Evolutionary conservation across 2,329 filamentous ascomycete species (phyloP).

Genomic region (Talaromyces amestolkiae): DNA sequence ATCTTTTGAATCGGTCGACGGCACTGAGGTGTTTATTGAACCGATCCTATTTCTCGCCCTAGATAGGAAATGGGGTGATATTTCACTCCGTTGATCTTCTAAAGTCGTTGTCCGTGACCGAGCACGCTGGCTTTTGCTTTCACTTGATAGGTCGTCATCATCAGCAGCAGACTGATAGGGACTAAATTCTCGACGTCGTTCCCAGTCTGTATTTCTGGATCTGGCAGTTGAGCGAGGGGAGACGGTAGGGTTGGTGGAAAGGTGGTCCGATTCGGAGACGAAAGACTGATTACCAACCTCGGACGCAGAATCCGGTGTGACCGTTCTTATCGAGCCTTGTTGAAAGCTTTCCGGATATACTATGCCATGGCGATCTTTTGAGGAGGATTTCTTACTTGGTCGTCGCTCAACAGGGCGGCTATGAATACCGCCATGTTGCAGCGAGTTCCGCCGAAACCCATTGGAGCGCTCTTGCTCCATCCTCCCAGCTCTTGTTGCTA

Average conservation of each 20-base stretch:
- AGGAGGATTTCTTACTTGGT: conserved; percentile 49
- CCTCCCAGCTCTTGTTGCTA: conserved; percentile 7
- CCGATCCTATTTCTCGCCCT: conserved; percentile 39
- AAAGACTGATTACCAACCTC: conserved; percentile 39
- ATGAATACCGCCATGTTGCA: conserved; percentile 38
- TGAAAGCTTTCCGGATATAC: conserved; percentile 47
- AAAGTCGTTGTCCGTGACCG: conserved; percentile 43
- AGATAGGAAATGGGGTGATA: conserved; percentile 33
- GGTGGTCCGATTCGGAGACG: conserved; percentile 37
- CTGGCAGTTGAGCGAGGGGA: conserved; percentile 39
- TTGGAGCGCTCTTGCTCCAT: conserved; percentile 45
- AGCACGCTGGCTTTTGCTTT: conserved; percentile 36
- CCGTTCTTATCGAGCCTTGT: conserved; percentile 45
- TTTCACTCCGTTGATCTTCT: conserved; percentile 42
- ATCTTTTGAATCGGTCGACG: conserved; percentile 32
- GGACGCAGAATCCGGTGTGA: conserved; percentile 45
- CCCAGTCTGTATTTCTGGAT: conserved; percentile 33
- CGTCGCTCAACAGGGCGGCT: conserved; percentile 44
- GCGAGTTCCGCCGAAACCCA: conserved; percentile 41
- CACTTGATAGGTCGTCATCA: conserved; percentile 34
- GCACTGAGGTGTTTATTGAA: conserved; percentile 39
- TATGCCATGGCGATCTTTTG: conserved; percentile 47
- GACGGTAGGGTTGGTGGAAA: conserved; percentile 31
- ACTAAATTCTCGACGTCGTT: conserved; percentile 32
- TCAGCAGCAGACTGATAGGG: conserved; percentile 32